phyloP scores from a whole-genome alignment of 257 asterid genomes.

The Mitragyna speciosa region DNA sequence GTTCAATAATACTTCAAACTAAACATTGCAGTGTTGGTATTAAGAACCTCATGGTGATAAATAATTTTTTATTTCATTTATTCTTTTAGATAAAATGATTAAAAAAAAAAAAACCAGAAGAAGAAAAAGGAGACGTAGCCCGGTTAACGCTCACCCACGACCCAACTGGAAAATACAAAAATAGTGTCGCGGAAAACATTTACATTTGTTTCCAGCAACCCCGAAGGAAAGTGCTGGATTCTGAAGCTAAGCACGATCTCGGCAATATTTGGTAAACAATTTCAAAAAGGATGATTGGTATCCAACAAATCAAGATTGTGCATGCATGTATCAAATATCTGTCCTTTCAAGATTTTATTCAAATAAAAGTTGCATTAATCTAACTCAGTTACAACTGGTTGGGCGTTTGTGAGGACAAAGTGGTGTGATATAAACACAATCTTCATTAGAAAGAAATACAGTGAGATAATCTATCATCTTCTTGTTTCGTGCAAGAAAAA shows the following conservation, averaged over 20 bases:
- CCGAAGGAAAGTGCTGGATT: neutral
- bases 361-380: neutral
- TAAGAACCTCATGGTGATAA: too few species aligned
- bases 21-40: too few species aligned
- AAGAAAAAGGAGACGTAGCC: neutral
- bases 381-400: too few species aligned
- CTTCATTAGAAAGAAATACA: too few species aligned
- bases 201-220: neutral
- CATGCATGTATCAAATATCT: neutral
- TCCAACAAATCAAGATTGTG: neutral
- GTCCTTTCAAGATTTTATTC: neutral
- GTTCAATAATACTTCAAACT: too few species aligned
- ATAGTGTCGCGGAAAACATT: neutral
- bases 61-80: too few species aligned
- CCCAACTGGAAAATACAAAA: neutral
- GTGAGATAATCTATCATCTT: neutral
- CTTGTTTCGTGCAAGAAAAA: too few species aligned
- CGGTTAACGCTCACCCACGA: neutral
- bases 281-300: neutral
- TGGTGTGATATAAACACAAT: too few species aligned
- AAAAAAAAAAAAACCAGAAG: neutral
- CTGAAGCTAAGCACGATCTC: neutral
- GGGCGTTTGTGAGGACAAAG: too few species aligned
- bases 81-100: too few species aligned
- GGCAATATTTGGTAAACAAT: neutral